phyloP scores from a whole-genome alignment of 129 eudicot genomes.

The Ambrosia artemisiifolia region DNA sequence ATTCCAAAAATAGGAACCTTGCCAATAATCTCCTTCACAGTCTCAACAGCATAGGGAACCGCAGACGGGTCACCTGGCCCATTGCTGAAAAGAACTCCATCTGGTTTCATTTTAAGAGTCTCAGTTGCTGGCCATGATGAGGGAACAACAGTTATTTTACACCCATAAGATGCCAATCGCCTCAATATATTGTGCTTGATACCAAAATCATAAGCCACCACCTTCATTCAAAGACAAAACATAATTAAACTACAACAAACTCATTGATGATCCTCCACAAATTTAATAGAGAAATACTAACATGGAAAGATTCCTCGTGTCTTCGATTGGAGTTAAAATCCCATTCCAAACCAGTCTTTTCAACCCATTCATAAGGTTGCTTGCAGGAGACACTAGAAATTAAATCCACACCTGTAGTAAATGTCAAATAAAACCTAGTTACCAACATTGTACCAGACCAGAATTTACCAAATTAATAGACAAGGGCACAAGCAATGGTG shows the following conservation, averaged over 20 bases:
- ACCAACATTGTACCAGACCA: neutral
- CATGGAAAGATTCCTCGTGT: slow-evolving; percentile 57
- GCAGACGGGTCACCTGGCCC: slow-evolving; percentile 99
- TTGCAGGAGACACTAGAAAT: slow-evolving; percentile 81
- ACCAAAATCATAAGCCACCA: slow-evolving; percentile 97
- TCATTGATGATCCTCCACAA: neutral
- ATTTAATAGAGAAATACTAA: slow-evolving; percentile 27
- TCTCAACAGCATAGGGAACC: slow-evolving; percentile 91
- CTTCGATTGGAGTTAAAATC: slow-evolving; percentile 55
- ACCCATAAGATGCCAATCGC: slow-evolving; percentile 90
- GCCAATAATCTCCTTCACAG: slow-evolving; percentile 82
- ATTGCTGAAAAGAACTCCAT: slow-evolving; percentile 93
- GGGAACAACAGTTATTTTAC: slow-evolving; percentile 95
- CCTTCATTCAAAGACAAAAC: slow-evolving; percentile 44
- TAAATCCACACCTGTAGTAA: slow-evolving; percentile 80
- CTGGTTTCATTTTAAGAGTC: slow-evolving; percentile 82
- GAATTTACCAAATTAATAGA: neutral
- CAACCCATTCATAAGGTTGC: slow-evolving; percentile 87
- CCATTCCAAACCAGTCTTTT: slow-evolving; percentile 75
- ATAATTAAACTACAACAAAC: too few species aligned
- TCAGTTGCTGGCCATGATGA: slow-evolving; percentile 97
- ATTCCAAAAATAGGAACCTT: slow-evolving; percentile 86
- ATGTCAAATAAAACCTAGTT: neutral
- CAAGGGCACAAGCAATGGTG: too few species aligned
- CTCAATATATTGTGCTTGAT: slow-evolving; percentile 85